A percentile compares a stretch with the other conserved stretches of the same genome.
phyloP scores from a whole-genome alignment of 495 filamentous ascomycete genomes.

The Penicillium daleae region DNA sequence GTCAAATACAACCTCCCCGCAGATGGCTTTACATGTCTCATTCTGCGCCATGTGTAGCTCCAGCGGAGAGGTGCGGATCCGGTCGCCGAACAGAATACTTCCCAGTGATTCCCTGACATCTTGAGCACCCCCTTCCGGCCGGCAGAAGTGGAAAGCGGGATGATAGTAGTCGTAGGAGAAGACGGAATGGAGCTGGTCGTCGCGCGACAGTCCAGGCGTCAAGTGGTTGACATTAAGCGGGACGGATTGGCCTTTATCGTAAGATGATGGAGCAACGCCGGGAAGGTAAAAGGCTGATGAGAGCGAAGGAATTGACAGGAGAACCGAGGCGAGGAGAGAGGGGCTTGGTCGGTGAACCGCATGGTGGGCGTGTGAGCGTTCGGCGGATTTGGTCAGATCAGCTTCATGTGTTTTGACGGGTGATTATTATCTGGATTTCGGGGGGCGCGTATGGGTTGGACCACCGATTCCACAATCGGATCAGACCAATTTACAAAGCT shows the following conservation, averaged over 20 bases:
- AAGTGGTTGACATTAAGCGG: slow-evolving; percentile 91
- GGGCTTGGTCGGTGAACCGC: slow-evolving; percentile 42
- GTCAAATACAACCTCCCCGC: slow-evolving; percentile 66
- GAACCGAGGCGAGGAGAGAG: slow-evolving; percentile 31
- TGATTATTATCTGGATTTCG: slow-evolving; percentile 3
- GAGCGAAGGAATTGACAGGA: slow-evolving; percentile 48
- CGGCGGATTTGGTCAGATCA: slow-evolving; percentile 16
- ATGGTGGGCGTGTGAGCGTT: slow-evolving; percentile 36
- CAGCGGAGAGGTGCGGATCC: slow-evolving; percentile 90
- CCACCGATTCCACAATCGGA: slow-evolving; percentile 2
- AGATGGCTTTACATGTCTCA: slow-evolving; percentile 82
- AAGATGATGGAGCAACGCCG: slow-evolving; percentile 92
- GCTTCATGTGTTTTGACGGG: slow-evolving; percentile 14
- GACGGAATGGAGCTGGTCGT: slow-evolving; percentile 83
- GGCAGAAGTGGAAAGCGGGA: slow-evolving; percentile 82
- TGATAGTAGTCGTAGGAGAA: slow-evolving; percentile 96
- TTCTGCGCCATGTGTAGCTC: slow-evolving; percentile 82
- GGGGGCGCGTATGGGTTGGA: background rate
- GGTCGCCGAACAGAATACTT: slow-evolving; percentile 95
- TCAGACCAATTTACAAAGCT: slow-evolving; percentile 6
- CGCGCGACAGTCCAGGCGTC: slow-evolving; percentile 78
- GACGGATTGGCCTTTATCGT: slow-evolving; percentile 74
- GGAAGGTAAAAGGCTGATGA: slow-evolving; percentile 91
- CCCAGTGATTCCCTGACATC: slow-evolving; percentile 86
- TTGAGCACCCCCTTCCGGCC: slow-evolving; percentile 71